Percentiles rank a stretch among this genome's conserved stretches.
phyloP scores from a whole-genome alignment of 2,329 filamentous ascomycete genomes.

The Colletotrichum nymphaeae region DNA sequence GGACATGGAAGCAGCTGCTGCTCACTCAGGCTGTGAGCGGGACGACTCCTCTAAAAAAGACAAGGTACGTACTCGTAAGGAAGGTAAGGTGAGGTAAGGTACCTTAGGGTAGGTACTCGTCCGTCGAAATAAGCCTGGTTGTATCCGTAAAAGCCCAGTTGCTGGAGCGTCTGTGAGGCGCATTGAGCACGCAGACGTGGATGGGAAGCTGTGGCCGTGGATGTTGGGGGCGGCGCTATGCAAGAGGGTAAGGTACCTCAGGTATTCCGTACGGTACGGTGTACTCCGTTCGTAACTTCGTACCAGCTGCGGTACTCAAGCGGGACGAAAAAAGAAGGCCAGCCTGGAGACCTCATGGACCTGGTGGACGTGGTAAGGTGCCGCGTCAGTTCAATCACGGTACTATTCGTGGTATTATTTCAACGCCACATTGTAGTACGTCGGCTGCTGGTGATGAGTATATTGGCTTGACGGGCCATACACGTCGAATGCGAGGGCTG shows the following conservation, averaged over 20 bases:
- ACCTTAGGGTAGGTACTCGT: background rate
- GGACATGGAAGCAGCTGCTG: no score
- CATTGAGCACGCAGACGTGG: conserved; percentile 21
- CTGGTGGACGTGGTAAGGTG: conserved; percentile 13
- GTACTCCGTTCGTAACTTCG: no score
- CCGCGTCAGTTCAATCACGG: conserved; percentile 28
- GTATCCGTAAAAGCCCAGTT: background rate
- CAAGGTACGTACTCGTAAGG: conserved; percentile 3
- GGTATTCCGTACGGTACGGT: no score
- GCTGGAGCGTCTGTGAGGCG: conserved; percentile 1
- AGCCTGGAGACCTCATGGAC: background rate
- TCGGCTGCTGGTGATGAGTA: conserved; percentile 25
- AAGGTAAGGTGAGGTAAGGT: background rate
- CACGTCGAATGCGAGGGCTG: conserved; percentile 11
- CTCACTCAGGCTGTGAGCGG: background rate
- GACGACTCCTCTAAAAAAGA: conserved; percentile 1
- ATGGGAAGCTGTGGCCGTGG: background rate
- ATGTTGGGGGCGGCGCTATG: conserved; percentile 11
- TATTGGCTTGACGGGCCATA: conserved; percentile 7
- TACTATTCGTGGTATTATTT: conserved; percentile 3
- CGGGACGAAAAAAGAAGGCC: conserved; percentile 9
- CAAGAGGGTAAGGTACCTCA: background rate
- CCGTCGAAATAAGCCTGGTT: background rate
- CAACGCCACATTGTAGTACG: conserved; percentile 25
- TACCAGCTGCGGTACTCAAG: conserved; percentile 17